A percentile compares a stretch with the other conserved stretches of the same genome.
These are phyloP conservation scores for Hemerocallis citrina DNA, from an alignment of 106 monocot species.

Conservation along the genomic window DNA sequence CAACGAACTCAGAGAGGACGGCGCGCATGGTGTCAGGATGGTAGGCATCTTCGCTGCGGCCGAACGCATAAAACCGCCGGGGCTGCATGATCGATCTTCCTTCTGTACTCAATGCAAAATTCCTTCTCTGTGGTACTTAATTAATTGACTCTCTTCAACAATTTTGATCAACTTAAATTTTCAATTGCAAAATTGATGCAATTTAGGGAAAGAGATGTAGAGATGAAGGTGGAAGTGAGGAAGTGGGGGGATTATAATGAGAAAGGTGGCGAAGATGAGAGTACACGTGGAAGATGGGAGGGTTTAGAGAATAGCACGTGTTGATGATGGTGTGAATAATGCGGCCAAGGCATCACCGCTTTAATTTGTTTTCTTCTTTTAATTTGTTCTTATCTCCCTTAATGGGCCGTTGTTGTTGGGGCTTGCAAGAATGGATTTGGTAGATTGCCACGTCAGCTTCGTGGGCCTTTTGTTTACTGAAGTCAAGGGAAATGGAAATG, in stretches of 20 bases:
- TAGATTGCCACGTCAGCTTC: too few species aligned
- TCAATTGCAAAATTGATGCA: background rate
- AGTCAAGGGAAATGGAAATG: too few species aligned
- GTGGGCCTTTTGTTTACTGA: too few species aligned
- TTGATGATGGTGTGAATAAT: background rate
- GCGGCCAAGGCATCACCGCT: background rate
- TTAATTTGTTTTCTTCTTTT: background rate
- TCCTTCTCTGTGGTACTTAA: background rate
- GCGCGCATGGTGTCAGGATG: slow-evolving; percentile 54
- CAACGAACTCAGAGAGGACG: slow-evolving; percentile 51
- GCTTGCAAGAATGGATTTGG: too few species aligned
- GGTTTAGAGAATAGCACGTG: slow-evolving; percentile 4
- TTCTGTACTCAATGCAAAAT: background rate
- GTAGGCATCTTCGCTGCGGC: slow-evolving; percentile 40
- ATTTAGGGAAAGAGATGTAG: background rate
- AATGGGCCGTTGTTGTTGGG: too few species aligned
- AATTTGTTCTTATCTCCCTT: background rate
- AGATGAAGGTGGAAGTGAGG: background rate
- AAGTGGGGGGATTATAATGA: background rate
- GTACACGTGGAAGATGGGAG: slow-evolving; percentile 5
- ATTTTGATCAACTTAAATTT: background rate
- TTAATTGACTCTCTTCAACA: background rate
- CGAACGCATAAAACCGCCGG: slow-evolving; percentile 22
- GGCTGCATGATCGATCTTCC: slow-evolving; percentile 17
- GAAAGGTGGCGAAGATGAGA: background rate